A percentile compares a stretch with the other conserved stretches of the same genome.
These are phyloP conservation scores for Colletotrichum echinochloae DNA, from an alignment of 2,329 filamentous ascomycete genomes.

Conservation along the genomic window DNA sequence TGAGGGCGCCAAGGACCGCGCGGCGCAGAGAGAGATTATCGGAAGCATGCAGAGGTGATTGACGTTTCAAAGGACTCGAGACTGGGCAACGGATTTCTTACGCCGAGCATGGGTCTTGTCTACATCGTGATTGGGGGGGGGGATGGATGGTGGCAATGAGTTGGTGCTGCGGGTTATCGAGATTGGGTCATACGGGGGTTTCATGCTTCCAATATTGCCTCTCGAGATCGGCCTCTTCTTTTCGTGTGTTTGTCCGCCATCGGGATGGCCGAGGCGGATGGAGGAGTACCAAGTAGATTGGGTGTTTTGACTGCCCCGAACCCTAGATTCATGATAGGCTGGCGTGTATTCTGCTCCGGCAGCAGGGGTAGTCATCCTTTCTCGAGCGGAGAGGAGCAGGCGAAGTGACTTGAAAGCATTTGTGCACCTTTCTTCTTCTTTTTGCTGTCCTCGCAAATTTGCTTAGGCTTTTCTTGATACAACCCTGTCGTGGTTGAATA, in stretches of 20 bases:
- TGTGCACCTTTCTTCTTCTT: background rate
- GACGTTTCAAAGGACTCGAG: background rate
- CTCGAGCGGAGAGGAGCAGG: background rate
- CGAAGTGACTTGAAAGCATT: slow-evolving; percentile 9
- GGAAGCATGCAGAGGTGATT: slow-evolving; percentile 65
- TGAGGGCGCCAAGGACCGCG: slow-evolving; percentile 84
- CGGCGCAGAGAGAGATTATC: slow-evolving; percentile 91
- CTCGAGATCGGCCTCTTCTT: slow-evolving; percentile 12
- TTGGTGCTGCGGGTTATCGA: slow-evolving; percentile 23
- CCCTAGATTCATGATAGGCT: slow-evolving; percentile 7
- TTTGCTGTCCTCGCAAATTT: background rate
- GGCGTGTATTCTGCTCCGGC: background rate
- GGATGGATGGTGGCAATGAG: background rate
- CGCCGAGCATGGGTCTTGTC: background rate
- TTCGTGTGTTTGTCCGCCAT: slow-evolving; percentile 14
- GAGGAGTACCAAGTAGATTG: slow-evolving; percentile 15
- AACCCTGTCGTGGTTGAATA: background rate
- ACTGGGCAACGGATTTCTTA: background rate
- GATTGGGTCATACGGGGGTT: slow-evolving; percentile 22
- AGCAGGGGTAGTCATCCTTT: slow-evolving; percentile 6
- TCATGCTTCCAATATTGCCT: slow-evolving; percentile 17
- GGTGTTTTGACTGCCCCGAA: slow-evolving; percentile 2
- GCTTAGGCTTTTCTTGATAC: background rate
- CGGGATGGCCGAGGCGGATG: background rate
- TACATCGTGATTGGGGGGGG: background rate